phyloP scores from a whole-genome alignment of 2,329 filamentous ascomycete species.

The Bisporella sp. region DNA sequence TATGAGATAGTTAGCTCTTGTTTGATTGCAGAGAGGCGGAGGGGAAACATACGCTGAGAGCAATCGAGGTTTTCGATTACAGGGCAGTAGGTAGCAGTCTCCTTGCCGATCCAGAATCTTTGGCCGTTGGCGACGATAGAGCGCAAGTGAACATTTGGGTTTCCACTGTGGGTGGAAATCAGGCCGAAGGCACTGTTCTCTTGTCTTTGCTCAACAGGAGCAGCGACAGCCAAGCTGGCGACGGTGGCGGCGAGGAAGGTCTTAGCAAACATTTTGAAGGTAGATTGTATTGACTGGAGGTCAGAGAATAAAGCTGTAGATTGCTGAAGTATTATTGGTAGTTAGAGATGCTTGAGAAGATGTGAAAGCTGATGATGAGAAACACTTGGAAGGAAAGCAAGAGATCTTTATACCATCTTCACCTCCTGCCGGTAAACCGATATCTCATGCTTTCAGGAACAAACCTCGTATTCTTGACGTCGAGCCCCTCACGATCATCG shows the following conservation, averaged over 20 bases:
- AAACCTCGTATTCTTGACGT: too few species aligned
- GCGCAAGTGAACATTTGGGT: neutral
- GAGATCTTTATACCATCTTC: too few species aligned
- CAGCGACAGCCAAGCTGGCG: constrained; percentile 5
- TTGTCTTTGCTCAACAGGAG: constrained; percentile 1
- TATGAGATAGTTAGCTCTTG: neutral
- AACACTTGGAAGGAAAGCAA: too few species aligned
- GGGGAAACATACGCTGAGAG: neutral
- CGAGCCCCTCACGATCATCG: too few species aligned
- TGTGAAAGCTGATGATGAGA: too few species aligned
- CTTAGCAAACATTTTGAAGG: constrained; percentile 9
- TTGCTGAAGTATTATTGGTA: too few species aligned
- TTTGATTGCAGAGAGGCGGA: neutral
- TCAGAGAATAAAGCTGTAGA: too few species aligned
- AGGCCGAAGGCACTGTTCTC: neutral
- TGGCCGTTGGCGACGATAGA: neutral
- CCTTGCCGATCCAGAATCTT: constrained; percentile 4
- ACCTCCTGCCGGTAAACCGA: too few species aligned
- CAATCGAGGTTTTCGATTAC: neutral
- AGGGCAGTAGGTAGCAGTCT: constrained; percentile 15
- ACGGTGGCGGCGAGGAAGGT: constrained; percentile 6
- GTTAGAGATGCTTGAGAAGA: too few species aligned
- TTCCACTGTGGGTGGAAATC: constrained; percentile 11
- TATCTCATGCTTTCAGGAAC: too few species aligned
- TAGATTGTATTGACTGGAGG: neutral